Evolutionary conservation across 139 green algal genomes (phyloP).

Genomic region (Picochlorum sp.): DNA sequence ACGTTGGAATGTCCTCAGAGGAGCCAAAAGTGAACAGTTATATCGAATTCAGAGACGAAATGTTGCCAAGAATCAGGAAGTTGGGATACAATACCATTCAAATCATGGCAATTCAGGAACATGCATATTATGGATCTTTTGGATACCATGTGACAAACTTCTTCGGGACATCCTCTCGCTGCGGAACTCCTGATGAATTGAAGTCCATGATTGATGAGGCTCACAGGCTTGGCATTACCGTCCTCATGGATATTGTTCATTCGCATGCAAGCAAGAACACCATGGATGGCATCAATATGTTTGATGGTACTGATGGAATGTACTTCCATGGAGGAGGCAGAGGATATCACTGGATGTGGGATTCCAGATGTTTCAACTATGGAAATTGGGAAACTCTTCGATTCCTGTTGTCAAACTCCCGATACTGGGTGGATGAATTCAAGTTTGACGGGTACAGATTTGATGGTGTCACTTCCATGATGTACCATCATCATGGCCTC

Average conservation of each 20-base stretch:
- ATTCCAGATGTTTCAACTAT: slow-evolving; percentile 98
- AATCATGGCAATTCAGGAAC: slow-evolving; percentile 98
- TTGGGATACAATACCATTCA: slow-evolving; percentile 99
- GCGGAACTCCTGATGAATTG: slow-evolving; percentile 95
- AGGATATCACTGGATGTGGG: slow-evolving; percentile 98
- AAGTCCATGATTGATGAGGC: slow-evolving; percentile 92
- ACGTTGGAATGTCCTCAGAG: slow-evolving; percentile 90
- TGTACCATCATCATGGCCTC: slow-evolving; percentile 97
- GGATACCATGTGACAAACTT: slow-evolving; percentile 94
- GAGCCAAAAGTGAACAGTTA: slow-evolving; percentile 85
- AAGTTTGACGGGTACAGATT: slow-evolving; percentile 98
- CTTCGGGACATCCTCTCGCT: slow-evolving; percentile 83
- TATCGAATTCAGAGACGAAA: slow-evolving; percentile 80
- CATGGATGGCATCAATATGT: slow-evolving; percentile 96
- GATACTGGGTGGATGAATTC: slow-evolving; percentile 96
- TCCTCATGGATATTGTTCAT: slow-evolving; percentile 85
- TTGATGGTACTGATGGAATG: slow-evolving; percentile 85
- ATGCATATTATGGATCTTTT: slow-evolving; percentile 87
- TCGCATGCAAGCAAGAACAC: slow-evolving; percentile 84
- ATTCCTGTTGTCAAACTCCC: slow-evolving; percentile 91
- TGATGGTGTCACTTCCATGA: slow-evolving; percentile 96
- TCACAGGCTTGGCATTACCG: slow-evolving; percentile 71
- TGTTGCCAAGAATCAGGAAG: slow-evolving; percentile 88
- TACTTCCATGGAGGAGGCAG: slow-evolving; percentile 85
- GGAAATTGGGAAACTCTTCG: slow-evolving; percentile 93